Conservation (phyloP, 129 eudicot genomes). For the Chrysanthemum makinoi region DNA sequence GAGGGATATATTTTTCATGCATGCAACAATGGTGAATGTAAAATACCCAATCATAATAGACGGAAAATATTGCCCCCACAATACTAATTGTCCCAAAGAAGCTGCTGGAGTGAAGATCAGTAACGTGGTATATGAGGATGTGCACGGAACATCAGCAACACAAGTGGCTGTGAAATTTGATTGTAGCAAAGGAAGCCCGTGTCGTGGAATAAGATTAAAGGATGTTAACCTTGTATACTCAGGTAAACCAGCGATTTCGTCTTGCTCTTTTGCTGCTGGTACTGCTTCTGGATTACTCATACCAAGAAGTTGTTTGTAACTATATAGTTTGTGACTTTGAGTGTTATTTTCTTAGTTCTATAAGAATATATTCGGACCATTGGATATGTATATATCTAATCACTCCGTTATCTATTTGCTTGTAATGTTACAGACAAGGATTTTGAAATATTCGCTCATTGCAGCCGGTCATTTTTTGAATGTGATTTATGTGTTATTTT, state of each 20-base stretch:
- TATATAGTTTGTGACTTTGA: slow-evolving; percentile 1
- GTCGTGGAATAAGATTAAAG: slow-evolving; percentile 35
- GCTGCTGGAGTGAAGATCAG: slow-evolving; percentile 4
- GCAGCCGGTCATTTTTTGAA: too few species aligned
- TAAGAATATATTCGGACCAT: too few species aligned
- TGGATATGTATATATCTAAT: too few species aligned
- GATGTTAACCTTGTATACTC: slow-evolving; percentile 37
- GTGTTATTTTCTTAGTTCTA: background rate
- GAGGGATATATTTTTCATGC: background rate
- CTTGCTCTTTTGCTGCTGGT: background rate
- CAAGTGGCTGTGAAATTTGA: slow-evolving; percentile 10
- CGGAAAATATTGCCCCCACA: slow-evolving; percentile 10
- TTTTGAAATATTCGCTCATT: too few species aligned
- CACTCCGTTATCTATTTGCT: too few species aligned
- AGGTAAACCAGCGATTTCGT: slow-evolving; percentile 20
- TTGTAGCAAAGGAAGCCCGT: slow-evolving; percentile 38
- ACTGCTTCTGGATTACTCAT: slow-evolving; percentile 3
- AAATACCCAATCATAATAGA: slow-evolving; percentile 10
- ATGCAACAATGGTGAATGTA: slow-evolving; percentile 16
- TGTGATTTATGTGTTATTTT: too few species aligned
- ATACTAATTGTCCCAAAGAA: slow-evolving; percentile 6
- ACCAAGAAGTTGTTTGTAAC: slow-evolving; percentile 40
- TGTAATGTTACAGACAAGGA: too few species aligned
- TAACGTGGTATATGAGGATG: slow-evolving; percentile 18
- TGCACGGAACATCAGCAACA: slow-evolving; percentile 27